These are phyloP conservation scores for Castanea sativa DNA, from an alignment of 306 rosid genomes.

Conservation along the genomic window DNA sequence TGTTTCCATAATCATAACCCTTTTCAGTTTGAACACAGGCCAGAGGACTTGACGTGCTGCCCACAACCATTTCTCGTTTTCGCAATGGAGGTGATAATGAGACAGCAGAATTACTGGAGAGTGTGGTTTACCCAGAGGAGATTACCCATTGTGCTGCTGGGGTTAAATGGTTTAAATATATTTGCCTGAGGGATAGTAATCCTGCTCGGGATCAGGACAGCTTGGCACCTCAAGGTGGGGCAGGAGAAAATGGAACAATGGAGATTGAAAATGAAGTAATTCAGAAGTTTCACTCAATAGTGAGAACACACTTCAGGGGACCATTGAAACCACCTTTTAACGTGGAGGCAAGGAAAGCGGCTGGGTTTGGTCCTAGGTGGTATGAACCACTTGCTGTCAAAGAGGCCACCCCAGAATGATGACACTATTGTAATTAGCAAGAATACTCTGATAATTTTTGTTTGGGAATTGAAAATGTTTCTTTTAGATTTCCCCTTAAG, in stretches of 20 bases:
- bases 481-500: not conserved
- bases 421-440: not conserved
- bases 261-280: conserved; percentile 40
- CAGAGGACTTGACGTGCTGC: conserved; percentile 81
- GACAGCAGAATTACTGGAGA: conserved; percentile 77
- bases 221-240: conserved; percentile 12
- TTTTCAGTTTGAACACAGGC: conserved; percentile 47
- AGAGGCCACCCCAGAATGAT: conserved; percentile 27
- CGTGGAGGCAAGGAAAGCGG: conserved; percentile 71
- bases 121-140: conserved; percentile 79
- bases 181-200: conserved; percentile 43
- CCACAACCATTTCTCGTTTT: conserved; percentile 69
- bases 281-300: conserved; percentile 64
- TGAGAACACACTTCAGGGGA: conserved; percentile 71
- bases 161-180: conserved; percentile 75
- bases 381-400: conserved; percentile 83
- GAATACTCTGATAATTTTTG: not conserved
- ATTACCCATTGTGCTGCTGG: conserved; percentile 89
- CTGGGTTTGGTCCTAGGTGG: conserved; percentile 85
- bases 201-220: conserved; percentile 11
- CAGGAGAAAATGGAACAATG: conserved; percentile 14
- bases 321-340: conserved; percentile 91
- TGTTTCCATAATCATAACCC: not conserved
- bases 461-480: not conserved
- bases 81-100: conserved; percentile 60